Conservation (phyloP, 306 rosid species). For the Cucurbita ficifolia region DNA sequence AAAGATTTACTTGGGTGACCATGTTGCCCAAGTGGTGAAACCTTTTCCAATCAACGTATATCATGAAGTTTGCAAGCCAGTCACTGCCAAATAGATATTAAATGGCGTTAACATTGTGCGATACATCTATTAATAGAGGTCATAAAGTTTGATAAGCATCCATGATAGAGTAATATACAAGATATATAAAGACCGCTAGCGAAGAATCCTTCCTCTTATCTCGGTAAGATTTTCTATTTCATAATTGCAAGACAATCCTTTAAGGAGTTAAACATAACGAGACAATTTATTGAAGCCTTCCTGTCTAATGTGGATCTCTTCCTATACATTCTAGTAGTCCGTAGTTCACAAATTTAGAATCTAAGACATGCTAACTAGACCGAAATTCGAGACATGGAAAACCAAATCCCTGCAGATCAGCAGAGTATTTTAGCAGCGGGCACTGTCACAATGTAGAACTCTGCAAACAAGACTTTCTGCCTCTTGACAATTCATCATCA, state of each 20-base stretch:
- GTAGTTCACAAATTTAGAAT: not conserved
- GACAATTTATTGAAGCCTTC: not conserved
- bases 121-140: not conserved
- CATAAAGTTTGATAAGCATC: not conserved
- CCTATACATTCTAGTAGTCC: not conserved
- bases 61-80: not conserved
- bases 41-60: not conserved
- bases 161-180: not conserved
- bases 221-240: too few relatives aligned
- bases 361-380: not conserved
- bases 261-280: not conserved
- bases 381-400: not conserved
- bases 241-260: not conserved
- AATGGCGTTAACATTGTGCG: not conserved
- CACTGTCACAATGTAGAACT: conserved; percentile 37
- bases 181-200: not conserved
- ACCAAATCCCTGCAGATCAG: conserved; percentile 17
- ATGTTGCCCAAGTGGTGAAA: not conserved
- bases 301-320: not conserved
- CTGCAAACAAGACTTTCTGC: conserved; percentile 35
- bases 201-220: not conserved
- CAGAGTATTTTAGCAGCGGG: conserved; percentile 25
- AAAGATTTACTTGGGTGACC: not conserved
- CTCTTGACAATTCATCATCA: conserved; percentile 50
- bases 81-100: conserved; percentile 9